Conservation (phyloP, 1,139 yeast genomes). For the Lodderomyces theae region DNA sequence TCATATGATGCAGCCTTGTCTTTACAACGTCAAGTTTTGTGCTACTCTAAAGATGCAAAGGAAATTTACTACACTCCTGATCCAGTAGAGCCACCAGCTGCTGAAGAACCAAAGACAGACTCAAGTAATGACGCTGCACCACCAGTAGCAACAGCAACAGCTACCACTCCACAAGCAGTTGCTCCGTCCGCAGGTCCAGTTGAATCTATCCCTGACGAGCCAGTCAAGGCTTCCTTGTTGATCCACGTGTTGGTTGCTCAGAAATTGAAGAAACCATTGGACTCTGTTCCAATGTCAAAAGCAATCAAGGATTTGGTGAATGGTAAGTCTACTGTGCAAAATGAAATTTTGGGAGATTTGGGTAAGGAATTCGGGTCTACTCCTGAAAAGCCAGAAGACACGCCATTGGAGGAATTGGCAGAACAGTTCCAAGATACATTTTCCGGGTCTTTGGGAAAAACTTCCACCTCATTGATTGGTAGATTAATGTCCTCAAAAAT, state of each 20-base stretch:
- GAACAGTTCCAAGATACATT: slow-evolving; percentile 91
- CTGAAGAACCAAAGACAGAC: slow-evolving; percentile 22
- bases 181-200: slow-evolving; percentile 71
- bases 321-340: slow-evolving; percentile 97
- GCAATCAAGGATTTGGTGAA: slow-evolving; percentile 96
- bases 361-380: slow-evolving; percentile 98
- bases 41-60: slow-evolving; percentile 93
- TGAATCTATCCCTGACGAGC: slow-evolving; percentile 82
- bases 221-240: slow-evolving; percentile 78
- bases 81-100: slow-evolving; percentile 49
- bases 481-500: slow-evolving; percentile 93
- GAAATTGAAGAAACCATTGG: slow-evolving; percentile 87
- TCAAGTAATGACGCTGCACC: slow-evolving; percentile 37
- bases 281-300: slow-evolving; percentile 81
- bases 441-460: slow-evolving; percentile 87
- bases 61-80: slow-evolving; percentile 96
- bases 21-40: slow-evolving; percentile 91
- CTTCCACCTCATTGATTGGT: slow-evolving; percentile 82
- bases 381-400: slow-evolving; percentile 98
- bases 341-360: slow-evolving; percentile 95
- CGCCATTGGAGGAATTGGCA: slow-evolving; percentile 93
- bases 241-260: slow-evolving; percentile 92
- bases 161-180: slow-evolving; percentile 56
- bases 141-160: slow-evolving; percentile 46
- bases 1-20: slow-evolving; percentile 97